Percentiles rank a stretch among this genome's conserved stretches.
Evolutionary conservation across 495 filamentous ascomycete species (phyloP).

Genomic region (Neurospora terricola): DNA sequence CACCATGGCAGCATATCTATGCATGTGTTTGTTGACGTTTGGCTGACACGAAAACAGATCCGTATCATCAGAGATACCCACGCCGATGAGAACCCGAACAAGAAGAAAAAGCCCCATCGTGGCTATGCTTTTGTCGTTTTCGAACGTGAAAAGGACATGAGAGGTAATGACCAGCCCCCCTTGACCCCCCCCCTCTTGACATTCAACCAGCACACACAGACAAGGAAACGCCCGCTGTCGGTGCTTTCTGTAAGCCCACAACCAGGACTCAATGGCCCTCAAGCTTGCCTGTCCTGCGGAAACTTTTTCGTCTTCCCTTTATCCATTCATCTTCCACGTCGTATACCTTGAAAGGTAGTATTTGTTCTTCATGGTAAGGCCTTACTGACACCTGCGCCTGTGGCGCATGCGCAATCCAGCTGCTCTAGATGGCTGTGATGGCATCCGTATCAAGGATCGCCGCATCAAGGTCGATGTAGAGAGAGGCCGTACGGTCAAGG

Average conservation of each 20-base stretch:
- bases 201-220: constrained; percentile 15
- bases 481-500: constrained; percentile 86
- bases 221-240: background rate
- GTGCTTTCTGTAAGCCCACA: constrained; percentile 10
- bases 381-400: constrained; percentile 47
- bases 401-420: constrained; percentile 43
- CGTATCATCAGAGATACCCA: constrained; percentile 67
- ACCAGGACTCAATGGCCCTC: constrained; percentile 40
- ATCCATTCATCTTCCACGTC: constrained; percentile 10
- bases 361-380: constrained; percentile 35
- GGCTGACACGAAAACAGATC: constrained; percentile 46
- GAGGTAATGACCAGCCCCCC: constrained; percentile 59
- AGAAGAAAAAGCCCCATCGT: constrained; percentile 71
- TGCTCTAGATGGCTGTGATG: constrained; percentile 58
- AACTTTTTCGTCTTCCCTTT: constrained; percentile 7
- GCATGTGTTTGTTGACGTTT: background rate
- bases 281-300: constrained; percentile 43
- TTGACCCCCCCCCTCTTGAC: constrained; percentile 26
- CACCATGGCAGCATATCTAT: background rate
- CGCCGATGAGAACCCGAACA: constrained; percentile 58
- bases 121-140: constrained; percentile 98
- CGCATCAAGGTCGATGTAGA: constrained; percentile 93
- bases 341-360: constrained; percentile 17
- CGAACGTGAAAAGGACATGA: constrained; percentile 98
- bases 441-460: constrained; percentile 84